Conservation (phyloP, 2,329 filamentous ascomycete species). For the Cyphellophora europaea region DNA sequence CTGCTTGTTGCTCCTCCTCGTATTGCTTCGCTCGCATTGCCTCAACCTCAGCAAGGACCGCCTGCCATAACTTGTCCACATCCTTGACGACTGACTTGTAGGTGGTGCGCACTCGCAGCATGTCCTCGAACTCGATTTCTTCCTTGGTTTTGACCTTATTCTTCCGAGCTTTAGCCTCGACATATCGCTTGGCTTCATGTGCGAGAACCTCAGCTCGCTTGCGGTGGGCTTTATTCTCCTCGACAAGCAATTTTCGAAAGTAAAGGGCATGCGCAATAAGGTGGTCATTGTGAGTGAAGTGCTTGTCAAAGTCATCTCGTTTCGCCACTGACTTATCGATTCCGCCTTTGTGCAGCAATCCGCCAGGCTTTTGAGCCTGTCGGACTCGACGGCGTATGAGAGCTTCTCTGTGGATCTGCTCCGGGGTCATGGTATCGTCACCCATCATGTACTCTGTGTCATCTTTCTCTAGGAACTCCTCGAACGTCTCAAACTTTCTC, state of each 20-base stretch:
- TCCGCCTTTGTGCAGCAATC: conserved; percentile 48
- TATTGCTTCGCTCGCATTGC: conserved; percentile 46
- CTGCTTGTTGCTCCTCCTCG: conserved; percentile 50
- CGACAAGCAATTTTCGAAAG: conserved; percentile 69
- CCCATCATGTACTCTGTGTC: conserved; percentile 33
- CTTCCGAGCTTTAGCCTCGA: conserved; percentile 58
- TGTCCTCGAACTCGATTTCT: conserved; percentile 71
- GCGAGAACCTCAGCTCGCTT: conserved; percentile 15
- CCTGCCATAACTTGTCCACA: conserved; percentile 51
- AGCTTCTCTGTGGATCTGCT: conserved; percentile 60
- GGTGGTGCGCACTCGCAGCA: conserved; percentile 53
- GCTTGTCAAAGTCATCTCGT: conserved; percentile 62
- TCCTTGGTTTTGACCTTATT: conserved; percentile 36
- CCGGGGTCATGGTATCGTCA: conserved; percentile 41
- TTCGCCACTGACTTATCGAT: conserved; percentile 53
- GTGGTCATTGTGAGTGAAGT: conserved; percentile 84
- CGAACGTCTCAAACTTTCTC: conserved; percentile 41
- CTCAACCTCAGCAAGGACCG: conserved; percentile 50
- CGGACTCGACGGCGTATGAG: conserved; percentile 59
- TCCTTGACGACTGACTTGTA: conserved; percentile 65
- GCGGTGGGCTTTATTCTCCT: conserved; percentile 62
- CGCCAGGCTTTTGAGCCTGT: conserved; percentile 63
- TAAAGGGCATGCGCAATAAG: conserved; percentile 68
- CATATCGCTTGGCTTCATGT: conserved; percentile 25
- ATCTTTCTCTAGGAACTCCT: conserved; percentile 56